Conservation (phyloP, 2,329 filamentous ascomycete genomes). For the Neocatenulostroma microsporum region DNA sequence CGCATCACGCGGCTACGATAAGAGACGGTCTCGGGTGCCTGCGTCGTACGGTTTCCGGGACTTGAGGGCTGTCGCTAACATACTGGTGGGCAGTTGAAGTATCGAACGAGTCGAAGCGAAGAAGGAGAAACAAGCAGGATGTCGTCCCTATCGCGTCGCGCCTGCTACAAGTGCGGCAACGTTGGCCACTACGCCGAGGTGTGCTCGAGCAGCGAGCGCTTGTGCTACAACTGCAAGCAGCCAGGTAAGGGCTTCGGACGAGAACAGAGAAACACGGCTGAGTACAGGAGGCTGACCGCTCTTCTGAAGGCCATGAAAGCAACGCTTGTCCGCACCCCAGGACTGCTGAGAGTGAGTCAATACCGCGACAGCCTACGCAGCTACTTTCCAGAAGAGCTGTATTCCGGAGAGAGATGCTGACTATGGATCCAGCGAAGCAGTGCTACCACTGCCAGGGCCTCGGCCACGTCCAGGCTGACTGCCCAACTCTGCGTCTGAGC, state of each 20-base stretch:
- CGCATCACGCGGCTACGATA: no score
- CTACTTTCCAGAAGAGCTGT: slow-evolving; percentile 1
- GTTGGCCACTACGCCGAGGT: slow-evolving; percentile 63
- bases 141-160: slow-evolving; percentile 47
- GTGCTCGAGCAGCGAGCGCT: slow-evolving; percentile 93
- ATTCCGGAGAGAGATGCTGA: slow-evolving; percentile 18
- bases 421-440: slow-evolving; percentile 66
- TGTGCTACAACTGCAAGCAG: slow-evolving; percentile 99
- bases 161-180: slow-evolving; percentile 49
- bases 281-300: slow-evolving; percentile 24
- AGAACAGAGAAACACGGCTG: slow-evolving; percentile 26
- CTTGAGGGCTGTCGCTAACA: no score
- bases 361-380: no score
- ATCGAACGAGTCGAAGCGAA: no score
- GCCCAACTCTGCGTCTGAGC: slow-evolving; percentile 88
- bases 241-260: slow-evolving; percentile 54
- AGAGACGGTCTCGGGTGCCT: no score
- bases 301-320: slow-evolving; percentile 73
- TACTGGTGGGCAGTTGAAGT: no score
- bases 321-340: slow-evolving; percentile 94
- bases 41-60: no score
- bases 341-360: slow-evolving; percentile 72
- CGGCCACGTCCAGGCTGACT: slow-evolving; percentile 97
- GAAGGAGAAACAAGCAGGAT: slow-evolving; percentile 36
- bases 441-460: slow-evolving; percentile 99